phyloP scores from a whole-genome alignment of 768 basidiomycete species.

The Agrocybe pediades region DNA sequence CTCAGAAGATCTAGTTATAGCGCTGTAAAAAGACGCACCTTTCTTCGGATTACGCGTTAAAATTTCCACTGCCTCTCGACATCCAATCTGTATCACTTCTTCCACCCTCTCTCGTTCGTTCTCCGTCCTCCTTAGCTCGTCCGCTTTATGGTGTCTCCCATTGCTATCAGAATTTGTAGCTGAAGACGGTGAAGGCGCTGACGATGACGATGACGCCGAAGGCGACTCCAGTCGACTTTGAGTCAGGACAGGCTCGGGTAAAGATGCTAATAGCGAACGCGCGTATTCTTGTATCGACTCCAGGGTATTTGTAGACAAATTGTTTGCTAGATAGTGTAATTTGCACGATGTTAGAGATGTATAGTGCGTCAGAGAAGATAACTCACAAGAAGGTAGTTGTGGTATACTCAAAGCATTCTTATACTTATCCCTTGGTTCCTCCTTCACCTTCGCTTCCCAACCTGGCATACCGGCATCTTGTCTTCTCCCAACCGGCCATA shows the following conservation, averaged over 20 bases:
- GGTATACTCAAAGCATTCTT: conserved; percentile 17
- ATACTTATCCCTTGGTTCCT: conserved; percentile 23
- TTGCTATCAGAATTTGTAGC: neutral
- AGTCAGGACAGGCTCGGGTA: conserved; percentile 31
- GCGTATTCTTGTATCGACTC: conserved; percentile 58
- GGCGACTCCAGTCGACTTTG: neutral
- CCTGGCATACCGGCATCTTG: conserved; percentile 33
- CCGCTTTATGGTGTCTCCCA: conserved; percentile 20
- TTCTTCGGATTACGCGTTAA: conserved; percentile 89
- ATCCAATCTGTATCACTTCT: conserved; percentile 55
- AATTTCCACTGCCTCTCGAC: conserved; percentile 88
- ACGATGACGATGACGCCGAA: neutral
- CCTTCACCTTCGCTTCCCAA: conserved; percentile 39
- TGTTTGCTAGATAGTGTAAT: neutral
- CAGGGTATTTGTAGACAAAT: conserved; percentile 26
- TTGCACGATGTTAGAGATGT: no score
- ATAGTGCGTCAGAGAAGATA: no score
- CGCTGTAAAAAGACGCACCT: conserved; percentile 46
- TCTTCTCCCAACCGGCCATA: conserved; percentile 69
- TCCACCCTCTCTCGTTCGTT: conserved; percentile 38
- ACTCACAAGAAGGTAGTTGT: conserved; percentile 27
- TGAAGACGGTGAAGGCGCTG: neutral
- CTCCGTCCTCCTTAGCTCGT: conserved; percentile 32
- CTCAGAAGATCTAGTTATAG: neutral
- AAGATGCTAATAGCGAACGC: conserved; percentile 45